Evolutionary conservation across 2,329 filamentous ascomycete genomes (phyloP).

Genomic region (Monilinia polystroma): DNA sequence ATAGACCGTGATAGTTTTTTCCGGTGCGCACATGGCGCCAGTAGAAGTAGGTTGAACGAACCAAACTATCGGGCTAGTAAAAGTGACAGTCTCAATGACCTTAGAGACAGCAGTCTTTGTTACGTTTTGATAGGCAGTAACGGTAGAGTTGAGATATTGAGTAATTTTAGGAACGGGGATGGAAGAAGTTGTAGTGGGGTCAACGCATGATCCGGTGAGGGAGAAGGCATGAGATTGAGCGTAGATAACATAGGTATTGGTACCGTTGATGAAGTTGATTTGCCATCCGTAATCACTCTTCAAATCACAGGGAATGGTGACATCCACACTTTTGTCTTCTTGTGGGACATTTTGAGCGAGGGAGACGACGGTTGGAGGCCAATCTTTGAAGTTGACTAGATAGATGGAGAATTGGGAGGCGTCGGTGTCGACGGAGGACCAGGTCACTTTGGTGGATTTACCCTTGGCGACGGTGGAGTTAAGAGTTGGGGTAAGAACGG

Average conservation of each 20-base stretch:
- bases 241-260: conserved; percentile 23
- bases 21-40: conserved; percentile 5
- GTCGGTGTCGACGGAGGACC: conserved; percentile 18
- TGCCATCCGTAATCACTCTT: conserved; percentile 20
- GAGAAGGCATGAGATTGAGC: conserved; percentile 11
- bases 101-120: conserved; percentile 12
- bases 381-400: conserved; percentile 22
- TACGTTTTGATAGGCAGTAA: background rate
- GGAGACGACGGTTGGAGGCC: conserved; percentile 20
- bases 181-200: conserved; percentile 12
- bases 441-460: conserved; percentile 11
- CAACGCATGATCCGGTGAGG: conserved; percentile 18
- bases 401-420: conserved; percentile 20
- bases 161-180: background rate
- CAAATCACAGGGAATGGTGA: conserved; percentile 12
- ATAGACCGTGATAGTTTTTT: conserved; percentile 17
- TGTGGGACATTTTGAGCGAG: conserved; percentile 21
- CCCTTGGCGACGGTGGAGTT: conserved; percentile 20
- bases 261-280: conserved; percentile 24
- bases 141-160: conserved; percentile 7
- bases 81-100: conserved; percentile 10
- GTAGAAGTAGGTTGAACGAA: conserved; percentile 17
- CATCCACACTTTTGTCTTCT: background rate
- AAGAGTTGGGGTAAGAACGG: conserved; percentile 12
- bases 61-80: conserved; percentile 16